These are phyloP conservation scores for Cyberlindnera euphorbiae DNA, from an alignment of 805 yeast genomes.

Conservation along the genomic window DNA sequence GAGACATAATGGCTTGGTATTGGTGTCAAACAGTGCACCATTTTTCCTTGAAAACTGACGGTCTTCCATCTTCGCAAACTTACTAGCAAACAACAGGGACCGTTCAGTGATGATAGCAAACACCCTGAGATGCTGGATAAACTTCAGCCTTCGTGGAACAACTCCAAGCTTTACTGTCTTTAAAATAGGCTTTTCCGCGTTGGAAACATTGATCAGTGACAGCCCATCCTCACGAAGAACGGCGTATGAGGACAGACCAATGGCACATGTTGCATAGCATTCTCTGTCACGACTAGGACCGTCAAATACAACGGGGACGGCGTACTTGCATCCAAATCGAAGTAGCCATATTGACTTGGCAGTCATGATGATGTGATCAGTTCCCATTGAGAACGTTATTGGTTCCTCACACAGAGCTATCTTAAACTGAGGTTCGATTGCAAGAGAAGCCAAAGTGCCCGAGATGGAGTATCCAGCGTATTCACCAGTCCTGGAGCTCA, in stretches of 20 bases:
- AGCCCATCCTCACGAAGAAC: slow-evolving; percentile 33
- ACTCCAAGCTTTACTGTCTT: slow-evolving; percentile 24
- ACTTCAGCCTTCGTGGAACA: slow-evolving; percentile 26
- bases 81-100: slow-evolving; percentile 18
- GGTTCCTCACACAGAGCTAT: slow-evolving; percentile 17
- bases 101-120: slow-evolving; percentile 22
- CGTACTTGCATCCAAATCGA: slow-evolving; percentile 2
- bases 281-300: slow-evolving; percentile 15
- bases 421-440: neutral
- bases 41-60: slow-evolving; percentile 8
- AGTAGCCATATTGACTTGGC: slow-evolving; percentile 21
- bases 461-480: slow-evolving; percentile 6
- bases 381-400: slow-evolving; percentile 12
- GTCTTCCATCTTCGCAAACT: slow-evolving; percentile 9
- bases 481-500: slow-evolving; percentile 23
- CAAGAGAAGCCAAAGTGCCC: neutral
- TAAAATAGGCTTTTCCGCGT: slow-evolving; percentile 14
- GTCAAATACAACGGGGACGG: slow-evolving; percentile 19
- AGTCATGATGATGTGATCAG: slow-evolving; percentile 14
- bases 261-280: slow-evolving; percentile 8
- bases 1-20: slow-evolving; percentile 28
- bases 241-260: slow-evolving; percentile 17
- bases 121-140: slow-evolving; percentile 19
- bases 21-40: slow-evolving; percentile 8
- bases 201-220: slow-evolving; percentile 20